Conservation (phyloP, 176 grass and related monocot genomes). For the Pontederia crassipes region DNA sequence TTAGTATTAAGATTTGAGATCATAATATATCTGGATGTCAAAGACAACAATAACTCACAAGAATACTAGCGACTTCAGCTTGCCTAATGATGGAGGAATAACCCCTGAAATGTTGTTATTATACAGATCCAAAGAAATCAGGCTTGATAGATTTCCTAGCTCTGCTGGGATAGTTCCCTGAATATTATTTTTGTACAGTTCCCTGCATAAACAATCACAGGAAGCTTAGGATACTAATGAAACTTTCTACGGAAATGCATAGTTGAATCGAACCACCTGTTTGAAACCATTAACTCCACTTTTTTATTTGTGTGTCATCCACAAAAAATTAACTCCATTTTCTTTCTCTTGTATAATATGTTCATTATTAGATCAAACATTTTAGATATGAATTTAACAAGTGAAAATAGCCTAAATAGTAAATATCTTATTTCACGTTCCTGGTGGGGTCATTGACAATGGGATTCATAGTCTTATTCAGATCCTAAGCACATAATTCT, state of each 20-base stretch:
- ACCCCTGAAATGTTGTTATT: slow-evolving; percentile 65
- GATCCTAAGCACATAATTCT: too few relatives aligned
- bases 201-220: slow-evolving; percentile 29
- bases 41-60: slow-evolving; percentile 34
- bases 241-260: too few relatives aligned
- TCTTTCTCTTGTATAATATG: too few relatives aligned
- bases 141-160: slow-evolving; percentile 53
- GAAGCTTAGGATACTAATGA: background rate
- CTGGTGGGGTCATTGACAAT: too few relatives aligned
- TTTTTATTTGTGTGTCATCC: too few relatives aligned
- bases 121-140: slow-evolving; percentile 76
- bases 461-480: too few relatives aligned
- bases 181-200: slow-evolving; percentile 74
- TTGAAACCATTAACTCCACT: too few relatives aligned
- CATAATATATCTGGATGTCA: background rate
- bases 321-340: too few relatives aligned
- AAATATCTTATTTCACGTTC: background rate
- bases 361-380: background rate
- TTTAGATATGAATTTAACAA: background rate
- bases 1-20: too few relatives aligned
- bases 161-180: slow-evolving; percentile 50
- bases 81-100: slow-evolving; percentile 50
- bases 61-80: slow-evolving; percentile 58
- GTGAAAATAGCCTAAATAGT: background rate
- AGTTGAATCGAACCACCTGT: too few relatives aligned